Base-by-base conservation (phyloP, 345 rosid species). In the Citrus glauca region DNA sequence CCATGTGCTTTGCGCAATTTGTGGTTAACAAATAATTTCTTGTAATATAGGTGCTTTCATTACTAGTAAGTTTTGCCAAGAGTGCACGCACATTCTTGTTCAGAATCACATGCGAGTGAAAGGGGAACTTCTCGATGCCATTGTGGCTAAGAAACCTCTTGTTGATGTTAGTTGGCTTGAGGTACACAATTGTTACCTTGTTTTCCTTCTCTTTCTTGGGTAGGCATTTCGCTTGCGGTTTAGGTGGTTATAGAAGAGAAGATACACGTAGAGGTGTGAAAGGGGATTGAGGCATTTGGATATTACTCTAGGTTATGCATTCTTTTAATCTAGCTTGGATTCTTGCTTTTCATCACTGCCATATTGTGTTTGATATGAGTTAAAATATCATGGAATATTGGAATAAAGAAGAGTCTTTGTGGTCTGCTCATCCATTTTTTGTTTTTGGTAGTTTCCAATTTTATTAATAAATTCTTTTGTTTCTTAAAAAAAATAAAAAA, bases 1-100 rank as follows among this genome's bases (percentile, higher is more conserved):
- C 59, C 24, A 19, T 38, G 2, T 73, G 19, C 13, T 55, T 66
- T 53, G n/a, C n/a, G 25, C 22, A 28, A 13, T 28, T 56, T 17
- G 24, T 57, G 50, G 45, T 42, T 50, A 9, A 60, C 42, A 63
- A 45, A 62, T 68, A 63, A 56, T 59, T 53, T 38, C 33, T 79
- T 32, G 37, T 69, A 60, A 56, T 66, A 69, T 61, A 95, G 98
- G 99, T 82, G 99, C 94, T 81, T 73, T 22, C 81, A 75, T 76
- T 60, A 79, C 86, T 67, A 77, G 73, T 69, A 79, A 80, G 27
- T 83, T 84, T 76, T 82, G 79, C 77, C 87, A 88, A 45, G 97
- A 91, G 76, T 93, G 97, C 86, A 93, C 97, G 0, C 97, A 93
- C 84, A 87, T 94, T 65, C 84, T 95, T 73, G 81, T 89, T 82